Base-by-base conservation (phyloP, 176 grass and related monocot species). In the Puccinellia tenuiflora region DNA sequence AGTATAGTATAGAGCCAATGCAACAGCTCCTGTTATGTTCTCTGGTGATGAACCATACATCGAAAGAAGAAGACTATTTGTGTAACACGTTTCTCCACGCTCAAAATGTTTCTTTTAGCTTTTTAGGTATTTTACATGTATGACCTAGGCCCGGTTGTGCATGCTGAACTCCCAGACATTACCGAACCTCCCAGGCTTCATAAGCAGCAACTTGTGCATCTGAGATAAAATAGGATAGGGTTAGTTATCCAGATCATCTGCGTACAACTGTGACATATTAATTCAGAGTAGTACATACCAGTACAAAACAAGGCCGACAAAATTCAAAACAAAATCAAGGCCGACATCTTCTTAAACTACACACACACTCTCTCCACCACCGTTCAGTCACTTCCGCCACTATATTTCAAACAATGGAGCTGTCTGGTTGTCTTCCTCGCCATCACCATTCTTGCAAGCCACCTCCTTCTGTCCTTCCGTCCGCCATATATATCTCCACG, bases 401-500 rank as follows among this genome's bases (percentile, higher is more conserved):
- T 10, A 24, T 24, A 56, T 11, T 56, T 56, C 12, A 78, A 73
- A 55, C 63, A 34, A 62, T 52, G 62, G n/a, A 73, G 72, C 31
- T 63, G 42, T 6, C 22, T 7, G 52, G 52, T 24, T 51, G 24
- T 40, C 18, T 43, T 65, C n/a, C 2, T 25, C 25, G 11, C 24
- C 54, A n/a, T 56, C 55, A 2, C 15, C 20, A 5, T 80, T 47
- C 43, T 65, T 9, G 5, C 51, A 25, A 29, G 68, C 57, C 60
- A 37, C 79, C 76, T 14, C 38, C 26, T 22, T 43, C n/a, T n/a
- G n/a, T n/a, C 42, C 68, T 1, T 2, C 80, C 25, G 1, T 29
- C 12, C 31, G 16, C 46, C 50, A 80, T 85, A 89, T 89, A 84
- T 87, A 72, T 24, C 46, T 43, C 65, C 79, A 33, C 21, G 18